Evolutionary conservation across 73 alveolate genomes (phyloP).

Genomic region (Paraurostyla sp.): DNA sequence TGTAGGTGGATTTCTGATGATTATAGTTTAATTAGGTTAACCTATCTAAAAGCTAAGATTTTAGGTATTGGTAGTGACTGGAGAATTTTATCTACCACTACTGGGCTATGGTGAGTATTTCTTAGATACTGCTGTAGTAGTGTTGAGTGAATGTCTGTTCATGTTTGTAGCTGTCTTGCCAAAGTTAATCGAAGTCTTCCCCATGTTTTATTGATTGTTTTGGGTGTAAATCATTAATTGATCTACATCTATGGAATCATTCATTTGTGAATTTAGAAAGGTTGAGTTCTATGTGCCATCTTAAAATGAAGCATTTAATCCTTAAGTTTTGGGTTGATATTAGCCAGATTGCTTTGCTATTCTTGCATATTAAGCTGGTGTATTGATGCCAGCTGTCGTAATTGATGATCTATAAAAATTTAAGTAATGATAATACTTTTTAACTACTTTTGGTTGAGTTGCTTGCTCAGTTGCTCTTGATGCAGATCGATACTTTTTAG

Average conservation of each 20-base stretch:
- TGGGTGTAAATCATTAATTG: not conserved
- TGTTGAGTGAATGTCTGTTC: constrained; percentile 2
- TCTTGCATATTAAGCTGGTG: constrained; percentile 14
- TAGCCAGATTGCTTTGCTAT: not conserved
- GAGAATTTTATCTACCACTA: constrained; percentile 42
- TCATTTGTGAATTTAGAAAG: constrained; percentile 6
- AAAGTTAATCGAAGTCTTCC: constrained; percentile 26
- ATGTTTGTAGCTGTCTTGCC: not conserved
- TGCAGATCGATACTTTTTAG: constrained; percentile 13
- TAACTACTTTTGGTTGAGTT: not conserved
- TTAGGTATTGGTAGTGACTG: constrained; percentile 4
- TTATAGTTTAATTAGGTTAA: constrained; percentile 32
- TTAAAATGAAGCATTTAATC: not conserved
- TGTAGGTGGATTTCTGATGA: constrained; percentile 29
- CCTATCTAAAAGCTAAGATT: constrained; percentile 18
- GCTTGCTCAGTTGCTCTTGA: constrained; percentile 8
- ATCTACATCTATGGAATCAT: constrained; percentile 30
- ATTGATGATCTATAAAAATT: constrained; percentile 12
- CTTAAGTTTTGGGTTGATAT: not conserved
- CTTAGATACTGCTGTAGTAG: not conserved
- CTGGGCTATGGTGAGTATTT: constrained; percentile 20
- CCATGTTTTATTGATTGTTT: not conserved
- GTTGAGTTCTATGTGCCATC: constrained; percentile 17
- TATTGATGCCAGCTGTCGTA: not conserved
- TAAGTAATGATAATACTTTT: not conserved